These are phyloP conservation scores for Fagopyrum homotropicum DNA, from an alignment of 148 eudicot species.

Conservation along the genomic window DNA sequence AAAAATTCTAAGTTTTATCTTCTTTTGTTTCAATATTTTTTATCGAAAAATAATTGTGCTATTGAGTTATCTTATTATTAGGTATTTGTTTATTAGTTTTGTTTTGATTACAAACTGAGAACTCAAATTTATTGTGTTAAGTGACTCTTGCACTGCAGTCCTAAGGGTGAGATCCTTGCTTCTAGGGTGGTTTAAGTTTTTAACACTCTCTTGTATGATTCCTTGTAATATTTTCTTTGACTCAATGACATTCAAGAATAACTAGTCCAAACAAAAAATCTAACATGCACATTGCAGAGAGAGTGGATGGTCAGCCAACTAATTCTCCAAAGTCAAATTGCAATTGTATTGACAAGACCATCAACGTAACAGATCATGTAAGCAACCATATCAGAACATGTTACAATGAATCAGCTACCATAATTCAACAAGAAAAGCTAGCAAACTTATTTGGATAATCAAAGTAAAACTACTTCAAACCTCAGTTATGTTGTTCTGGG, in stretches of 20 bases:
- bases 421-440: not conserved
- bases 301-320: not conserved
- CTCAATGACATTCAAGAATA: not conserved
- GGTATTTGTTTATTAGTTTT: too few relatives aligned
- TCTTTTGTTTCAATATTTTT: too few relatives aligned
- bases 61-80: too few relatives aligned
- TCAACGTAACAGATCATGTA: not conserved
- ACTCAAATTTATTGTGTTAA: too few relatives aligned
- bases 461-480: slow-evolving; percentile 24
- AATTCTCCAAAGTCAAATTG: not conserved
- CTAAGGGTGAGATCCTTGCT: too few relatives aligned
- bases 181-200: too few relatives aligned
- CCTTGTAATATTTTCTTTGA: not conserved
- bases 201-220: not conserved
- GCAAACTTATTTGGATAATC: slow-evolving; percentile 1
- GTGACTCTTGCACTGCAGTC: too few relatives aligned
- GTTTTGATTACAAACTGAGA: too few relatives aligned
- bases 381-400: not conserved
- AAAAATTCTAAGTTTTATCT: too few relatives aligned
- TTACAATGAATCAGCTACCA: not conserved
- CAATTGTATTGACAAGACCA: slow-evolving; percentile 2
- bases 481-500: slow-evolving; percentile 56
- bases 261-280: not conserved
- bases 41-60: too few relatives aligned
- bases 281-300: not conserved